Conservation (phyloP, 179 eudicot genomes). For the Beta macrorhiza region DNA sequence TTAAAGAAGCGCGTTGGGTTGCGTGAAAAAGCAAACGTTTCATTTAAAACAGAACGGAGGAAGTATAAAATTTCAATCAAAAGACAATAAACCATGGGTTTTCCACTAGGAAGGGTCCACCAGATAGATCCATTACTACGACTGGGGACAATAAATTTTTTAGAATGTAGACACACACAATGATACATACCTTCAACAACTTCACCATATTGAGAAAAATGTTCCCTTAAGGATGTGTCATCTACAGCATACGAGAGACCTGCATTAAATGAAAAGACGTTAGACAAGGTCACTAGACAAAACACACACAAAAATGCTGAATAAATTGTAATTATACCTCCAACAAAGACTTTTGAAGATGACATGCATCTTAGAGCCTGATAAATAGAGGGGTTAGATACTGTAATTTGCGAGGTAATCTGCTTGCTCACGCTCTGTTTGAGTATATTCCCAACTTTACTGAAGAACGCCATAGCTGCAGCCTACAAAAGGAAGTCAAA, state of each 20-base stretch:
- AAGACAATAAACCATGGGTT: background rate
- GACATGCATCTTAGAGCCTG: slow-evolving; percentile 78
- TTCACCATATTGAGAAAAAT: slow-evolving; percentile 29
- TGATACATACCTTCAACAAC: slow-evolving; percentile 29
- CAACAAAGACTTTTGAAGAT: slow-evolving; percentile 63
- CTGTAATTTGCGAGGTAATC: slow-evolving; percentile 36
- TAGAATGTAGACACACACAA: background rate
- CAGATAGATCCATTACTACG: background rate
- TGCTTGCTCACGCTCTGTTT: slow-evolving; percentile 53
- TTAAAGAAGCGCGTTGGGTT: too few species aligned
- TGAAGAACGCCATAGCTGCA: slow-evolving; percentile 62
- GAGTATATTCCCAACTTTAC: slow-evolving; percentile 54
- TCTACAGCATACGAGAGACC: slow-evolving; percentile 26
- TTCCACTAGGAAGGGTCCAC: background rate
- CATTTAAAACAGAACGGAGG: too few species aligned
- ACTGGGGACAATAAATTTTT: background rate
- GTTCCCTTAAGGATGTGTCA: slow-evolving; percentile 23
- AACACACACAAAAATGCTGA: background rate
- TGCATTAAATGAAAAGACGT: slow-evolving; percentile 6
- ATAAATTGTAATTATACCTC: slow-evolving; percentile 44
- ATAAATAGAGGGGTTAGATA: slow-evolving; percentile 57
- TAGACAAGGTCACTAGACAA: background rate
- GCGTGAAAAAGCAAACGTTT: too few species aligned
- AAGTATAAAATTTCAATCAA: background rate
- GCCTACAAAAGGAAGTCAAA: slow-evolving; percentile 22